phyloP scores from a whole-genome alignment of 768 basidiomycete genomes.

The Steccherinum ochraceum region DNA sequence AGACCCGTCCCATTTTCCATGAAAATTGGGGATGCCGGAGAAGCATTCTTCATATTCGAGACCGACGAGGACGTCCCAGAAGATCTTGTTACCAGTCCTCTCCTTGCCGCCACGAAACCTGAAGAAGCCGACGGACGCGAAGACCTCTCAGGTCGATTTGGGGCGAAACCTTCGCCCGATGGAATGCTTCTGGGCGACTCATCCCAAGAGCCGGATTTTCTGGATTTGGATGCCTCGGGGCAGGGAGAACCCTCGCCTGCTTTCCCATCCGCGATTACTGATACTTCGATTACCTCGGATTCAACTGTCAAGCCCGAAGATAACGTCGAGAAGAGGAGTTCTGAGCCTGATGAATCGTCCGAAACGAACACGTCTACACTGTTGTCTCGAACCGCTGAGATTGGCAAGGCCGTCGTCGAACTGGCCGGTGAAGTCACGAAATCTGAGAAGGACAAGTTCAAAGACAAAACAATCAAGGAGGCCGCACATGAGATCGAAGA shows the following conservation, averaged over 20 bases:
- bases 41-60: slow-evolving; percentile 98
- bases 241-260: slow-evolving; percentile 4
- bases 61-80: slow-evolving; percentile 92
- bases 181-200: slow-evolving; percentile 6
- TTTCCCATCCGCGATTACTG: background rate
- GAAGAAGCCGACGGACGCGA: slow-evolving; percentile 2
- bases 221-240: slow-evolving; percentile 65
- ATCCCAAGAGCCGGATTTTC: slow-evolving; percentile 66
- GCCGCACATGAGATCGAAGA: slow-evolving; percentile 12
- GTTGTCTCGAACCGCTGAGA: slow-evolving; percentile 18
- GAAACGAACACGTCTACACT: slow-evolving; percentile 8
- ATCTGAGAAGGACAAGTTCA: slow-evolving; percentile 19
- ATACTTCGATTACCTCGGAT: background rate
- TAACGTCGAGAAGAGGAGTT: slow-evolving; percentile 1
- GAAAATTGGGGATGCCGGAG: slow-evolving; percentile 99
- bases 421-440: slow-evolving; percentile 22
- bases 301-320: background rate
- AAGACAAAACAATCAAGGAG: slow-evolving; percentile 18
- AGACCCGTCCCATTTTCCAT: slow-evolving; percentile 85
- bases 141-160: slow-evolving; percentile 31
- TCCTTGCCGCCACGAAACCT: slow-evolving; percentile 60
- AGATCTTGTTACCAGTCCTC: slow-evolving; percentile 89
- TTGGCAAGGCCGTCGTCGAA: slow-evolving; percentile 22
- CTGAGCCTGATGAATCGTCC: background rate
- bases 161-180: slow-evolving; percentile 23